Percentiles rank a stretch among this genome's conserved stretches.
phyloP scores from a whole-genome alignment of 1,284 basidiomycete genomes.

The Inonotus obliquus region DNA sequence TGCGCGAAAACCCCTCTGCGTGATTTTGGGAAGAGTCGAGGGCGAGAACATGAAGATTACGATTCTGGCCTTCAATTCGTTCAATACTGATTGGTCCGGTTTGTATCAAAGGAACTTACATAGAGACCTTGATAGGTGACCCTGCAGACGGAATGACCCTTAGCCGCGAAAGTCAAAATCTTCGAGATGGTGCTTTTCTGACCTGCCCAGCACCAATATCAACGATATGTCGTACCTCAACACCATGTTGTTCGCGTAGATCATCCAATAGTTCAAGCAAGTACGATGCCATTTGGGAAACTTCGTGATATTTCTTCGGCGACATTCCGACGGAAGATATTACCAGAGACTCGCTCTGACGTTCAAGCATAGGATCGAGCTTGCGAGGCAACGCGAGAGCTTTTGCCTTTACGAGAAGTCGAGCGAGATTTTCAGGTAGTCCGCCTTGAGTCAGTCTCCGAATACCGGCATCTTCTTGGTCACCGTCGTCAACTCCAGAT shows the following conservation, averaged over 20 bases:
- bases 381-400: conserved; percentile 8
- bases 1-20: conserved; percentile 38
- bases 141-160: not conserved
- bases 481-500: not conserved
- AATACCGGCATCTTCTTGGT: not conserved
- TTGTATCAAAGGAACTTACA: conserved; percentile 2
- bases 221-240: conserved; percentile 33
- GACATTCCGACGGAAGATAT: conserved; percentile 37
- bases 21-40: conserved; percentile 45
- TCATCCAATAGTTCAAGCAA: conserved; percentile 28
- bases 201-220: conserved; percentile 55
- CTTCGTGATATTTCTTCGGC: conserved; percentile 52
- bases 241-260: conserved; percentile 15
- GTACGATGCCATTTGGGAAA: conserved; percentile 41
- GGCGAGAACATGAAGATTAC: conserved; percentile 41
- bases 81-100: not conserved
- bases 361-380: not conserved
- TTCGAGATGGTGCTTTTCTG: conserved; percentile 14
- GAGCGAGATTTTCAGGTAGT: not conserved
- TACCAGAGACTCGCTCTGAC: not conserved
- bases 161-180: conserved; percentile 5
- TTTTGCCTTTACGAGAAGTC: not conserved
- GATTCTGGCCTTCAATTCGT: conserved; percentile 29
- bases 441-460: not conserved
- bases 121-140: conserved; percentile 9